These are phyloP conservation scores for Mucor circinelloides DNA, from an alignment of 371 early-diverging fungal genomes.

Conservation along the genomic window DNA sequence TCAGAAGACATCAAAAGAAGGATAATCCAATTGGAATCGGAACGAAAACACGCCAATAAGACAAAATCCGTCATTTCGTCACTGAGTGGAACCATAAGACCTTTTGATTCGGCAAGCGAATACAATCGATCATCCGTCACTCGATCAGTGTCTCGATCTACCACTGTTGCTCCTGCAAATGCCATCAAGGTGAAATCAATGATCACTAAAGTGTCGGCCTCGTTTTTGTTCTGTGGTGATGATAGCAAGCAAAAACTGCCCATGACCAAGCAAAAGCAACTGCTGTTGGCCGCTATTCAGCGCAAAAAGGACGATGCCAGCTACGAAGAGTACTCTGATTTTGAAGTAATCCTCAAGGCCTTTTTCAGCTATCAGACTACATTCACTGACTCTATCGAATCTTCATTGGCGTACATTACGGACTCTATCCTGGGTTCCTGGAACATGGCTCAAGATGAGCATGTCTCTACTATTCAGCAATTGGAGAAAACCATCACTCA, in stretches of 20 bases:
- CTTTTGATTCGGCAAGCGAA: constrained; percentile 49
- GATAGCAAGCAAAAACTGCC: constrained; percentile 6
- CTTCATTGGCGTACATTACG: constrained; percentile 54
- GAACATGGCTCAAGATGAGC: background rate
- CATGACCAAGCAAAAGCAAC: constrained; percentile 7
- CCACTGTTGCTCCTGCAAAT: background rate
- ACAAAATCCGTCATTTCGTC: constrained; percentile 29
- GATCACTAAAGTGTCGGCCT: background rate
- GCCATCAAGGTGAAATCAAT: constrained; percentile 2
- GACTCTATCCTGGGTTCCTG: constrained; percentile 43
- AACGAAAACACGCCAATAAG: constrained; percentile 25
- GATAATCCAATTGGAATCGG: constrained; percentile 24
- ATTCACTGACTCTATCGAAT: constrained; percentile 56
- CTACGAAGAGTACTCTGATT: constrained; percentile 48
- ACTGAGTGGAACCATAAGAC: constrained; percentile 36
- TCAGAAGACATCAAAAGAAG: constrained; percentile 29
- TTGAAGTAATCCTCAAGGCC: constrained; percentile 56
- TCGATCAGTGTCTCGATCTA: constrained; percentile 24
- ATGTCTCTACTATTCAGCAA: constrained; percentile 3
- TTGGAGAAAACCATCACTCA: constrained; percentile 37
- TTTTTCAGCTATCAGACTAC: constrained; percentile 60
- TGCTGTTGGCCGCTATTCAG: background rate
- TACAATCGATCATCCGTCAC: constrained; percentile 19
- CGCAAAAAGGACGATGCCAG: constrained; percentile 10
- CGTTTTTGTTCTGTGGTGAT: background rate